Evolutionary conservation across 495 filamentous ascomycete genomes (phyloP), one percentile per base, ranked within the genome.

Genomic region (Rhypophila decipiens): DNA sequence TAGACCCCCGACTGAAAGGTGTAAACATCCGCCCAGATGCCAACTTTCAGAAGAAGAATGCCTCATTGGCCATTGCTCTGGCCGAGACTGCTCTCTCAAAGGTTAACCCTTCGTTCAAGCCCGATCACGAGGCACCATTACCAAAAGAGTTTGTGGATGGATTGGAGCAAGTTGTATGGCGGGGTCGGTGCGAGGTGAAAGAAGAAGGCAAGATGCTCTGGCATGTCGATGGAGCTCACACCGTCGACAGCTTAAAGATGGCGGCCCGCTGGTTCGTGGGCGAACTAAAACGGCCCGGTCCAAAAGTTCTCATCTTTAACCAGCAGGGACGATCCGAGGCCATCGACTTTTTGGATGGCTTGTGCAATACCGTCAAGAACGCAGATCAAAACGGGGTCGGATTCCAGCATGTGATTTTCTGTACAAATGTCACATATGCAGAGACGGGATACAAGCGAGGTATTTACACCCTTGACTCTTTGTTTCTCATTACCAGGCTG

Each of bases 221-320:
- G 93, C 86, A 87, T 59, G 80, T 98, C 23, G 93, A 96, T 61
- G 87, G 90, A 5, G 90, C 88, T 0, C 93, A 98, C 59, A 98
- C 90, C 0, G 73, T 84, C 15, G 90, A 96, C 55, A 95, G 88
- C 58, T 83, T 97, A 40, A 77, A 82, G 47, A 73, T 85, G 55
- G 86, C 87, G 1, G 84, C 80, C 3, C 72, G 74, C 27, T 98
- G 93, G 93, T 96, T 96, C 56, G 56, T 69, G 43, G 48, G 60
- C 49, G 65, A 73, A 68, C 61, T 60, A 57, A 55, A 70, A 29
- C 31, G 39, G 11, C 24, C 54, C 4, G 67, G 68, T 0, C 63
- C 63, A 9, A 74, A 82, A n/a, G 80, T 90, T 42, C 70, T 98
- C 44, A 81, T 98, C 42, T 98, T 97, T 76, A 98, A 98, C 67